Base-by-base conservation (phyloP, 208 protist species). In the Histomonas meleagridis region DNA sequence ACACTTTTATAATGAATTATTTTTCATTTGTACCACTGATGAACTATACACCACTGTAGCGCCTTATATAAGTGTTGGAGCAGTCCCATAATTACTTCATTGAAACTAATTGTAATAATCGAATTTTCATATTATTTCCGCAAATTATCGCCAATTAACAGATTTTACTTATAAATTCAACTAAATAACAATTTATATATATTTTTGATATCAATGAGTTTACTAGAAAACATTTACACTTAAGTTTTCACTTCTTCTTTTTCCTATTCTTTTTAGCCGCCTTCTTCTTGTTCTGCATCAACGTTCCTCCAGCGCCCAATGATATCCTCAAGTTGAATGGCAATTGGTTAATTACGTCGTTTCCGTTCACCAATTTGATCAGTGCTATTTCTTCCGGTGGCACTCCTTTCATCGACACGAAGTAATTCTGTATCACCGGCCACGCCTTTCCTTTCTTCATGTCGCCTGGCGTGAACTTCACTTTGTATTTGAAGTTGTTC, bases 381-480 rank as follows among this genome's bases (percentile, higher is more conserved):
- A 86, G 18, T 18, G 40, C 46, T 86, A 18, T 51, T 48, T 86
- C 40, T 10, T 32, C 46, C 4, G 4, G 46, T 10, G 76, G 76
- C 4, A 55, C 35, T 65, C 60, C 60, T 57, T 86, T 86, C 76
- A 86, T 86, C 0, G 18, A 43, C 35, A 23, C 16, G 46, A 86
- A 86, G 76, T 86, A 86, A 46, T 86, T 86, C 18, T 7, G 32
- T 2, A 86, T 86, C 26, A 86, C 35, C 32, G 76, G 76, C 76
- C 76, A 86, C 1, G 76, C 76, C 46, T 86, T 86, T 86, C 76
- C 76, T 35, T 86, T 86, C 76, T 86, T 86, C 32, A 46, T 86
- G 3, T 86, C 76, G n/a, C 76, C 76, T 55, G 76, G 76, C 32
- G 55, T 46, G 26, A 86, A 86, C 38, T 86, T 86, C 18, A 86